Base-by-base conservation (phyloP, 2,329 filamentous ascomycete species). In the Thelonectria olida region DNA sequence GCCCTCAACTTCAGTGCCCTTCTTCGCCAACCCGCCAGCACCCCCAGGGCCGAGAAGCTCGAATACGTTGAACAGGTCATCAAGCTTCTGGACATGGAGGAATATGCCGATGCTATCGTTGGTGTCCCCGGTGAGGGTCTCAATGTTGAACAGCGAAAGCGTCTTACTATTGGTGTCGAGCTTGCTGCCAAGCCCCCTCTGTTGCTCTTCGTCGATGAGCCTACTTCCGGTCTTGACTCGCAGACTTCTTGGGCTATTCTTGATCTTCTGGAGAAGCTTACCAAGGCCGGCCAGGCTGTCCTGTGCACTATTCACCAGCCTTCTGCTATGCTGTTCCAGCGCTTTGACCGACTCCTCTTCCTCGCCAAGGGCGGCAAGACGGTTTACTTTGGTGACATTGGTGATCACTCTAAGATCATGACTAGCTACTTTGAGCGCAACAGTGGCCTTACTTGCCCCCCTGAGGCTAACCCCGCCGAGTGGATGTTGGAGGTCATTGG, bases 241-340 rank as follows among this genome's bases (percentile, higher is more conserved):
- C 93, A 97, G 77, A 97, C 94, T 1, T 95, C 93, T 1, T 97
- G 93, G 92, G 92, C 92, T 65, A 97, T 97, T 74, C 85, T 93
- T 45, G 90, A 93, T 75, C 85, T 97, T 10, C 85, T 98, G 39
- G 91, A 96, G 78, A 97, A 96, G 78, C 84, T 97, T 31, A 93
- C 93, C 70, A 91, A 95, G 76, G 91, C 89, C 64, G 94, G 95
- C 15, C 93, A 96, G 75, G 94, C 95, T 52, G 92, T 97, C 77
- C 88, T 97, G n/a, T 97, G 93, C 80, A 97, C 95, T 0, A 97
- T 97, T 63, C 95, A 98, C 76, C 95, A 98, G 77, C 95, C 95
- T n/a, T 96, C 92, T 13, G 93, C 94, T 31, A 93, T 97, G 85
- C 84, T 97, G 54, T 97, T 97, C 82, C 92, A 97, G 75, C 90